A percentile compares a stretch with the other conserved stretches of the same genome.
These are phyloP conservation scores for Kluyveromyces dobzhanskii DNA, from an alignment of 805 yeast genomes.

Conservation along the genomic window DNA sequence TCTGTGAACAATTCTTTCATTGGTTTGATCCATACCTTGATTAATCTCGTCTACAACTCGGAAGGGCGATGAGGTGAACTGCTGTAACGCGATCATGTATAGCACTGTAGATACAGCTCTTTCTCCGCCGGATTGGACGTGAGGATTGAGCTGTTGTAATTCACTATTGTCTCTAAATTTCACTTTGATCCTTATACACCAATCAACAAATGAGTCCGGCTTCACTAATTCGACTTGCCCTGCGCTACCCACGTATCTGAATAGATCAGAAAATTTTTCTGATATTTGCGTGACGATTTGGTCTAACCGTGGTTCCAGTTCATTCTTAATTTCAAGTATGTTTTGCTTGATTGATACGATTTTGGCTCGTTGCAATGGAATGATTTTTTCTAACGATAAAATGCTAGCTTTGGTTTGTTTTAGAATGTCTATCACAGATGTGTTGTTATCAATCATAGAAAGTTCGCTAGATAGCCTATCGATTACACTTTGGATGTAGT, in stretches of 20 bases:
- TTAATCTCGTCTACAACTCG: conserved; percentile 96
- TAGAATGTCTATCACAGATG: conserved; percentile 30
- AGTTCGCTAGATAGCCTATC: conserved; percentile 41
- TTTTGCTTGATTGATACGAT: conserved; percentile 25
- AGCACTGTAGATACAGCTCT: conserved; percentile 91
- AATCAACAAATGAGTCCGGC: conserved; percentile 46
- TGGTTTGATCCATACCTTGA: conserved; percentile 96
- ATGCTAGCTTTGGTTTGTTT: conserved; percentile 23
- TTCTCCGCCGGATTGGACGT: conserved; percentile 96
- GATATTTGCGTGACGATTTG: conserved; percentile 50
- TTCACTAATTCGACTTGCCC: conserved; percentile 65
- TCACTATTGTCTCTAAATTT: conserved; percentile 73
- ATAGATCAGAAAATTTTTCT: conserved; percentile 53
- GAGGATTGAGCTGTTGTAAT: conserved; percentile 68
- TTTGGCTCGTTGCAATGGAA: conserved; percentile 16
- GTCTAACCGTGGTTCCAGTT: conserved; percentile 59
- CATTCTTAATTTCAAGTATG: conserved; percentile 32
- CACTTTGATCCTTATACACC: conserved; percentile 81
- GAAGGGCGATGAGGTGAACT: conserved; percentile 80
- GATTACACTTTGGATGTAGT: conserved; percentile 33
- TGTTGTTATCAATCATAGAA: conserved; percentile 30
- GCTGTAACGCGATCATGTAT: conserved; percentile 85
- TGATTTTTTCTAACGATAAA: conserved; percentile 12
- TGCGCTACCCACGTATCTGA: conserved; percentile 70
- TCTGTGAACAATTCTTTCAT: conserved; percentile 79